A percentile compares a stretch with the other conserved stretches of the same genome.
phyloP scores from a whole-genome alignment of 306 rosid species.

The Sicyos baderoa region DNA sequence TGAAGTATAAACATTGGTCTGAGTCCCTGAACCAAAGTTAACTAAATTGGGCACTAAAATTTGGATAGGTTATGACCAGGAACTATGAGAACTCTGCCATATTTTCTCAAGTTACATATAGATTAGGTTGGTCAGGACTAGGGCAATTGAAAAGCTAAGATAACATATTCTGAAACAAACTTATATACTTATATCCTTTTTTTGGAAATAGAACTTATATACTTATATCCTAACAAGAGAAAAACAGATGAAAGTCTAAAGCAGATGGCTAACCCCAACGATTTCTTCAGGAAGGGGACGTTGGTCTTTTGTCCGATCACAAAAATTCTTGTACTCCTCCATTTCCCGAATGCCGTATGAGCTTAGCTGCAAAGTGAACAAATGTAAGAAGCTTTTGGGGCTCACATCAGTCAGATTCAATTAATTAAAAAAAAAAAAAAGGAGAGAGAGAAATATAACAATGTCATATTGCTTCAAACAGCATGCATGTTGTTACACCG shows the following conservation, averaged over 20 bases:
- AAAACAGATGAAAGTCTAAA: conserved; percentile 23
- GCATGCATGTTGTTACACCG: too few species aligned
- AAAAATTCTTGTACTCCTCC: conserved; percentile 92
- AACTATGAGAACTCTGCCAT: background rate
- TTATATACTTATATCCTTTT: too few species aligned
- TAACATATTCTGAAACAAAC: background rate
- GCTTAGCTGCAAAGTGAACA: conserved; percentile 44
- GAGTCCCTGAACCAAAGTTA: conserved; percentile 5
- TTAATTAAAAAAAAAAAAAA: background rate
- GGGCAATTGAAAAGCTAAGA: conserved; percentile 3
- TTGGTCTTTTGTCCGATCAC: conserved; percentile 91
- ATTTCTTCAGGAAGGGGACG: conserved; percentile 95
- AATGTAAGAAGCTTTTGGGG: background rate
- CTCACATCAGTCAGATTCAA: background rate
- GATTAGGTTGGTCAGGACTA: background rate
- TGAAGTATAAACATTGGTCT: background rate
- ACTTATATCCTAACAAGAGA: background rate
- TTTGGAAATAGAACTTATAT: too few species aligned
- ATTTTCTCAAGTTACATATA: background rate
- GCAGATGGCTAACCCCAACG: conserved; percentile 47
- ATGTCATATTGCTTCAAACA: background rate
- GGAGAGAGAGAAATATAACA: background rate
- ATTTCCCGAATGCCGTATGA: conserved; percentile 86
- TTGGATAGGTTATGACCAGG: background rate
- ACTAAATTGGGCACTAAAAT: background rate